These are phyloP conservation scores for Talaromyces islandicus DNA, from an alignment of 2,329 filamentous ascomycete genomes.

Conservation along the genomic window DNA sequence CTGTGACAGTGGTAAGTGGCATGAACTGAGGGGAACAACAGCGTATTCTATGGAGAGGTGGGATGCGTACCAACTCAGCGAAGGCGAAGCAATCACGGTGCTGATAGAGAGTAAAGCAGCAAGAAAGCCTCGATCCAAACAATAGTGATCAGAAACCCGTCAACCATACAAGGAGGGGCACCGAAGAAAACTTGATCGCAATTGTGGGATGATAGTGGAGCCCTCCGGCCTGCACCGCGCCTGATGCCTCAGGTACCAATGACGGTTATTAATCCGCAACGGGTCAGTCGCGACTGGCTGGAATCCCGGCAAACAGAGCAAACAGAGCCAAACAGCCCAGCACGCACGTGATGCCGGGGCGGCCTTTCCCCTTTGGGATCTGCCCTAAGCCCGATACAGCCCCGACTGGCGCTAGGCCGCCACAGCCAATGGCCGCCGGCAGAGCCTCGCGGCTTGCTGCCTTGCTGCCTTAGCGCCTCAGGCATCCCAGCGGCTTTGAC, in stretches of 20 bases:
- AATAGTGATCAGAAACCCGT: not conserved
- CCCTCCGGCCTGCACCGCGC: conserved; percentile 1
- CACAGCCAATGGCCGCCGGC: conserved; percentile 1
- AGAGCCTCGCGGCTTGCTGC: conserved; percentile 14
- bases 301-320: not conserved
- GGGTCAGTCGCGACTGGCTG: not conserved
- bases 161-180: conserved; percentile 7
- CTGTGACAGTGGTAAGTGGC: not conserved
- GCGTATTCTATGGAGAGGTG: not conserved
- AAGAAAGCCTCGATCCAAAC: not conserved
- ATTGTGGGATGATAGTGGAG: conserved; percentile 13
- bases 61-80: not conserved
- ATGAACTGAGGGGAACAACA: not conserved
- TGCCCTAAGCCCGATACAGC: not conserved
- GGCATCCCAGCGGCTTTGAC: conserved; percentile 14
- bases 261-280: not conserved
- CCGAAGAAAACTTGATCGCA: conserved; percentile 8
- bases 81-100: conserved; percentile 1
- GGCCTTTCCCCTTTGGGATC: not conserved
- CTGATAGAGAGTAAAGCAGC: not conserved
- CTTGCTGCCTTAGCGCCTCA: conserved; percentile 17
- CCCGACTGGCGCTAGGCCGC: not conserved
- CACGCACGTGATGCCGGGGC: not conserved
- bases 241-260: conserved; percentile 8
- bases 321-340: not conserved